Base-by-base conservation (phyloP, 2,329 filamentous ascomycete genomes). In the Malbranchea zuffiana region DNA sequence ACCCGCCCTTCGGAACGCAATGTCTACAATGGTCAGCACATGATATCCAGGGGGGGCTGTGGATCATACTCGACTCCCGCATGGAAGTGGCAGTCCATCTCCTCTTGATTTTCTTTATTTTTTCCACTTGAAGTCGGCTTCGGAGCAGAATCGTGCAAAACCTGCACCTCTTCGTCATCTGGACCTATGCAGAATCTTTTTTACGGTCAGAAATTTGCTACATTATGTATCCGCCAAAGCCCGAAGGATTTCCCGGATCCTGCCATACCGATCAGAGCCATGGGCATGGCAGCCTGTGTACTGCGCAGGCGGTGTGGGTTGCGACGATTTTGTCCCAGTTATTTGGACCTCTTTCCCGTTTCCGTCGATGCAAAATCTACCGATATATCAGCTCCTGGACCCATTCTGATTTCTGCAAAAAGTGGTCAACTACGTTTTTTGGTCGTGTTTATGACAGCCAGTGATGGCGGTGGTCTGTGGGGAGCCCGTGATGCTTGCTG, bases 241-340 rank as follows among this genome's bases (percentile, higher is more conserved):
- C n/a, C n/a, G n/a, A n/a, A n/a, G n/a, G n/a, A n/a, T n/a, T n/a
- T n/a, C n/a, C n/a, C n/a, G n/a, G n/a, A n/a, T n/a, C n/a, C n/a
- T 42, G 32, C 55, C 69, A 48, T 61, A 81, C 74, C 66, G 66
- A 30, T 75, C 66, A 3, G 55, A 49, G 11, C 63, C 75, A 55
- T 83, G 78, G 1, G 58, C 49, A 52, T 84, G 78, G 50, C 80
- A 83, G 37, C 59, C 73, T 0, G 76, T 81, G 49, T 75, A 82
- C 35, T 70, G 59, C 0, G 75, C 62, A 1, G 78, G 75, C 12
- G 75, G 55, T 32, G 69, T 67, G 30, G 67, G 66, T 1, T 70
- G 75, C 12, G 66, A 66, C 3, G 72, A 80, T 2, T 65, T 61
- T 5, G 68, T 66, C 29, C 50, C 42, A 1, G 54, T 53, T 4